Evolutionary conservation across 345 rosid species (phyloP), one percentile per base, ranked within the genome.

Genomic region (Trapa incisa): DNA sequence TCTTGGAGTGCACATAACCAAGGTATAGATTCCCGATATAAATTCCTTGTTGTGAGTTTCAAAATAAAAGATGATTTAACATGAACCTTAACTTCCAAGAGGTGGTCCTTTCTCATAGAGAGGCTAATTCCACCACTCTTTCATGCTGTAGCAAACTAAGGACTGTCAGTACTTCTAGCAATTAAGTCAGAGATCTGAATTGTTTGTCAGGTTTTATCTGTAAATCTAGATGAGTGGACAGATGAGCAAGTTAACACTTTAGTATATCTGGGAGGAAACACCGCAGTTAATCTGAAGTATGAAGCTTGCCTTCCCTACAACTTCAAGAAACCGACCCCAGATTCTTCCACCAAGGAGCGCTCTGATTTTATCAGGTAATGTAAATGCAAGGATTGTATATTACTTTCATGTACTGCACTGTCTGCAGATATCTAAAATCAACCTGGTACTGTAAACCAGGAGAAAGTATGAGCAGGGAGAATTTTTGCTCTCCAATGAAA

Each of bases 1-100:
- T 86, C 97, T 94, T 74, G 99, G 99, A 65, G 96, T 87, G 65
- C 99, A 94, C 75, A 82, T 91, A 79, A 79, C 99, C 69, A 94
- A 91, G 92, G 99, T 94, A 41, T 68, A 42, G 62, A 35, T 37
- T 0, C 53, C 56, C 2, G 3, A 13, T 33, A 16, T 61, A 12
- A 61, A 61, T 11, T 61, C 15, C 39, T 13, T 33, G 10, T 15
- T 61, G 14, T 35, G 43, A 41, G 43, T 41, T 41, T 41, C 43
- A 41, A 3, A 41, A 41, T 41, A 41, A 41, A 8, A 41, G 43
- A 41, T 3, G 43, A 8, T 41, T 41, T 4, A 41, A 41, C 43
- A 1, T 4, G 7, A 41, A 41, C 43, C 43, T 41, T 41, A 41
- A 41, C 43, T 3, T 4, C 4, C 43, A 41, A 41, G 7, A 41